A percentile compares a stretch with the other conserved stretches of the same genome.
These are phyloP conservation scores for Phallus indusiatus DNA, from an alignment of 768 basidiomycete genomes.

Conservation along the genomic window DNA sequence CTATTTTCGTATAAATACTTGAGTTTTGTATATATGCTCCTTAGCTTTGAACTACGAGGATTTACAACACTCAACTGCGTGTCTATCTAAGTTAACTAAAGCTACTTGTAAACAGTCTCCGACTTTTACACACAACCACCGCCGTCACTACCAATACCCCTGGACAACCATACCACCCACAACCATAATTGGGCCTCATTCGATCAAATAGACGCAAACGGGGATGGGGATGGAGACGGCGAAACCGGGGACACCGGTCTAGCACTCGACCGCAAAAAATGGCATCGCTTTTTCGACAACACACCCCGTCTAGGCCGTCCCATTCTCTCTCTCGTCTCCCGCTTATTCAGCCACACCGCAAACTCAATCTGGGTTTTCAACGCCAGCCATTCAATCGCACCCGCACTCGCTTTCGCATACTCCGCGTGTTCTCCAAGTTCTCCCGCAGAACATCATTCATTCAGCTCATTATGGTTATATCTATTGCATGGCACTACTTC, in stretches of 20 bases:
- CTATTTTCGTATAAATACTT: too few relatives aligned
- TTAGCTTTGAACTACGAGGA: too few relatives aligned
- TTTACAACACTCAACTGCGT: too few relatives aligned
- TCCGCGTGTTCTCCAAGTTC: constrained; percentile 39
- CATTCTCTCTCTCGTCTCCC: neutral
- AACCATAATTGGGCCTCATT: neutral
- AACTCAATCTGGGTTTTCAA: neutral
- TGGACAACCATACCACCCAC: too few relatives aligned
- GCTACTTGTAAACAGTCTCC: too few relatives aligned
- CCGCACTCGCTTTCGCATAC: neutral
- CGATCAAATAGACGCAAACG: neutral
- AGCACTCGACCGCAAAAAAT: constrained; percentile 17
- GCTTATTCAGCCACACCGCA: neutral
- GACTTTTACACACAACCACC: neutral
- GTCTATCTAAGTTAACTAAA: too few relatives aligned
- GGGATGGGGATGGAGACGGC: neutral
- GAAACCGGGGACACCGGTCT: neutral
- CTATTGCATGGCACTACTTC: constrained; percentile 62
- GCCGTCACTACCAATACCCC: neutral
- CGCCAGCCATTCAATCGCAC: neutral
- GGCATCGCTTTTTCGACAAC: constrained; percentile 71
- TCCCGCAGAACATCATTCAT: constrained; percentile 62
- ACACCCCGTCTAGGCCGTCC: constrained; percentile 9
- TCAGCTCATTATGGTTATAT: constrained; percentile 94
- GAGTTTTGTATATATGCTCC: too few relatives aligned